phyloP scores from a whole-genome alignment of 352 stramenopile species.

The Globisporangium cylindrosporum region DNA sequence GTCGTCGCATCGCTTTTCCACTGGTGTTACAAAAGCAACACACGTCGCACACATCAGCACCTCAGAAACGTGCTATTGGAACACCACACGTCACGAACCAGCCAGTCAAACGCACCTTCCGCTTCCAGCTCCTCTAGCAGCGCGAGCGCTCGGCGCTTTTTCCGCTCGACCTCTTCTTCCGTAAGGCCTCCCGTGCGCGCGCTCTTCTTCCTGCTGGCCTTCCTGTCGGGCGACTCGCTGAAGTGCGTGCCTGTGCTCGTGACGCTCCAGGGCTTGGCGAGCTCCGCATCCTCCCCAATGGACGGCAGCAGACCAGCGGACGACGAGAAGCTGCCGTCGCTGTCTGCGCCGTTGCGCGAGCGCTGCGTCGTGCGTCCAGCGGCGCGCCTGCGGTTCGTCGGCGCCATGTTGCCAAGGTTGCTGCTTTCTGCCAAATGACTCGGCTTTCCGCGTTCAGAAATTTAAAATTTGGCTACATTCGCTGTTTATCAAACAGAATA shows the following conservation, averaged over 20 bases:
- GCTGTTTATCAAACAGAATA: background rate
- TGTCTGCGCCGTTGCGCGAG: constrained; percentile 16
- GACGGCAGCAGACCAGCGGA: constrained; percentile 31
- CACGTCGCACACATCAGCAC: background rate
- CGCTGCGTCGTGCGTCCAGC: constrained; percentile 20
- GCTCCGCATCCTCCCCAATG: constrained; percentile 63
- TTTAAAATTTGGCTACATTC: background rate
- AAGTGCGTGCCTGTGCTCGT: constrained; percentile 29
- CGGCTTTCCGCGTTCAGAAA: constrained; percentile 6
- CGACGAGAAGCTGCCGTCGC: constrained; percentile 8
- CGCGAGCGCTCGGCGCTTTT: constrained; percentile 36
- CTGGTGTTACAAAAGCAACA: constrained; percentile 20
- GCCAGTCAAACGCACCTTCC: constrained; percentile 35
- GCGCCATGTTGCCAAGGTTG: constrained; percentile 11
- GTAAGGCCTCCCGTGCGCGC: constrained; percentile 19
- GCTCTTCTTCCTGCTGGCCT: constrained; percentile 28
- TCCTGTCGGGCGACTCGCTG: constrained; percentile 30
- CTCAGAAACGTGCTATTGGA: background rate
- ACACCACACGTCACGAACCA: constrained; percentile 4
- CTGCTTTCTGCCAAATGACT: background rate
- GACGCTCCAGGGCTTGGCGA: constrained; percentile 24
- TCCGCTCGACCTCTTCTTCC: constrained; percentile 30
- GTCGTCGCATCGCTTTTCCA: constrained; percentile 64
- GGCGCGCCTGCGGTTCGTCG: constrained; percentile 22
- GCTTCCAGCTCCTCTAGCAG: constrained; percentile 62